These are phyloP conservation scores for Tylopilus subfusipes DNA, from an alignment of 768 basidiomycete species.

Conservation along the genomic window DNA sequence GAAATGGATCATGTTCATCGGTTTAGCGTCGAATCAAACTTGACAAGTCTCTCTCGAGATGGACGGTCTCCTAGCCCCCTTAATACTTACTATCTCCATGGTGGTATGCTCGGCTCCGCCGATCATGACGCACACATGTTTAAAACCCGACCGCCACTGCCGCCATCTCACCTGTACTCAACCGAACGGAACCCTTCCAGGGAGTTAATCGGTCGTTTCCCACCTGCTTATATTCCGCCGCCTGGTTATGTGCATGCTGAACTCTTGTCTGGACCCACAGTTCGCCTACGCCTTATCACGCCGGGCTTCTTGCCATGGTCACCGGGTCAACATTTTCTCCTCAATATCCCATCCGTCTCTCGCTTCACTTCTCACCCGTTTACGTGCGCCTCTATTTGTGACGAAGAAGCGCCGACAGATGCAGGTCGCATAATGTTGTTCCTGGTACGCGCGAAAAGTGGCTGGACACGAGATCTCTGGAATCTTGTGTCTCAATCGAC, in stretches of 20 bases:
- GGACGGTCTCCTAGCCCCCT: constrained; percentile 25
- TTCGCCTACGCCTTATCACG: constrained; percentile 63
- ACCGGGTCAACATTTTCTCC: constrained; percentile 75
- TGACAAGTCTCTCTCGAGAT: constrained; percentile 1
- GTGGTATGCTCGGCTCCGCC: background rate
- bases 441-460: constrained; percentile 64
- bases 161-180: background rate
- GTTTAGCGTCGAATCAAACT: constrained; percentile 2
- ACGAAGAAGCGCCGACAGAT: constrained; percentile 41
- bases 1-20: constrained; percentile 24
- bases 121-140: background rate
- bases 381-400: constrained; percentile 61
- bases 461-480: constrained; percentile 69
- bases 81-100: constrained; percentile 14
- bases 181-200: background rate
- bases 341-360: constrained; percentile 64
- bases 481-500: constrained; percentile 42
- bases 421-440: constrained; percentile 57
- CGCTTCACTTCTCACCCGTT: constrained; percentile 67
- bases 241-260: constrained; percentile 67
- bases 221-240: constrained; percentile 45
- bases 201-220: background rate
- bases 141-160: background rate
- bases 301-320: constrained; percentile 60
- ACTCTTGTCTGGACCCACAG: constrained; percentile 63